A percentile compares a stretch with the other conserved stretches of the same genome.
These are phyloP conservation scores for Pholiota adiposa DNA, from an alignment of 1,284 basidiomycete species.

Conservation along the genomic window DNA sequence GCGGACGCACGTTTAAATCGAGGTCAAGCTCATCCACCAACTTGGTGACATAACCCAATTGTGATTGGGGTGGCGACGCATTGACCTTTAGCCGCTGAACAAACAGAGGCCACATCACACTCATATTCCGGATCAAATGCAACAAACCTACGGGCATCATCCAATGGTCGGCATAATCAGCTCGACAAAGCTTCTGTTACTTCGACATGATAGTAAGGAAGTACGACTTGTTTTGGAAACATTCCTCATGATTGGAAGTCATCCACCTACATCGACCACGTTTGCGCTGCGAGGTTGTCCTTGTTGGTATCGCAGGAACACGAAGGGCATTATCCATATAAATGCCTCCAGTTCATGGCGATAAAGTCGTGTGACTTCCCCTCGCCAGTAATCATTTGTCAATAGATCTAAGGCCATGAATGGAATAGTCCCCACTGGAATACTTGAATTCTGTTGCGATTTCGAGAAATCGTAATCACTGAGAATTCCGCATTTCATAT, in stretches of 20 bases:
- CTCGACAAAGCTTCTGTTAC: too few relatives aligned
- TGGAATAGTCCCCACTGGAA: conserved; percentile 30
- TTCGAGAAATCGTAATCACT: conserved; percentile 36
- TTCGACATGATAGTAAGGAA: too few relatives aligned
- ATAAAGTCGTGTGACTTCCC: conserved; percentile 28
- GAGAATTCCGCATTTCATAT: conserved; percentile 26
- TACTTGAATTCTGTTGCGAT: not conserved
- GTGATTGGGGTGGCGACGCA: too few relatives aligned
- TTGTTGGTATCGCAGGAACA: conserved; percentile 8
- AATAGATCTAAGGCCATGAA: conserved; percentile 38
- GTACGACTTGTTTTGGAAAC: not conserved
- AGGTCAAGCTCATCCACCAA: too few relatives aligned
- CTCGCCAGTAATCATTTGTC: conserved; percentile 11
- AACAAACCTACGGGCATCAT: too few relatives aligned
- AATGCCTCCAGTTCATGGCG: conserved; percentile 38
- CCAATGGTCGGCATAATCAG: too few relatives aligned
- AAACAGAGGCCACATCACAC: too few relatives aligned
- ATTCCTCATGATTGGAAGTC: not conserved
- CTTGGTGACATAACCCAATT: too few relatives aligned
- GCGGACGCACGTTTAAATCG: too few relatives aligned
- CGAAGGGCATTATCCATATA: conserved; percentile 30
- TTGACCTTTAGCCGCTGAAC: too few relatives aligned
- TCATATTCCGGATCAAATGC: too few relatives aligned
- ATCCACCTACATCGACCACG: not conserved
- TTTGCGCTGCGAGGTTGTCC: not conserved